phyloP scores from a whole-genome alignment of 2,329 filamentous ascomycete species.

The Colletotrichum sp. region DNA sequence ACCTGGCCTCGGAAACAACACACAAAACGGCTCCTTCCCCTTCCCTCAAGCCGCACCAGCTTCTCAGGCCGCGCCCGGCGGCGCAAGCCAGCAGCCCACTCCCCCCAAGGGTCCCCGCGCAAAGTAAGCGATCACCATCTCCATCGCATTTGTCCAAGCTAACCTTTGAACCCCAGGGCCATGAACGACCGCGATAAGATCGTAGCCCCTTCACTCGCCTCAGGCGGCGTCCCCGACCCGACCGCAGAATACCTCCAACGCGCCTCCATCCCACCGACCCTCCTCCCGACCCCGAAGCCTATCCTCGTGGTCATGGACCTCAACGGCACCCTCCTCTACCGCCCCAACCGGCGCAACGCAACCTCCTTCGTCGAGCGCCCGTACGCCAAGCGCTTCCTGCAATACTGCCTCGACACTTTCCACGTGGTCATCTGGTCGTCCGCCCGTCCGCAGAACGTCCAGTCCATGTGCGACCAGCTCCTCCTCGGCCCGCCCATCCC shows the following conservation, averaged over 20 bases:
- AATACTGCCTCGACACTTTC: constrained; percentile 77
- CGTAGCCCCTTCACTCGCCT: constrained; percentile 39
- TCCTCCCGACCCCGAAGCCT: constrained; percentile 54
- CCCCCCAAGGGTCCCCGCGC: neutral
- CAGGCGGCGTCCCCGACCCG: constrained; percentile 67
- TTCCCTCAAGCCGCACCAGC: neutral
- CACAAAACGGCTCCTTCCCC: neutral
- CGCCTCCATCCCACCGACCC: constrained; percentile 48
- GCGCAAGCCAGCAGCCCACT: neutral
- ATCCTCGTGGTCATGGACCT: constrained; percentile 89
- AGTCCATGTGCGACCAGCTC: constrained; percentile 68
- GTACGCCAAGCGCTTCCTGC: constrained; percentile 70
- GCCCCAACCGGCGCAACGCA: constrained; percentile 58
- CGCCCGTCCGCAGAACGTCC: constrained; percentile 75
- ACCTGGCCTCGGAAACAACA: constrained; percentile 16
- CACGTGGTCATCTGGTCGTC: constrained; percentile 91
- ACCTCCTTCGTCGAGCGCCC: constrained; percentile 69
- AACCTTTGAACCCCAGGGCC: neutral
- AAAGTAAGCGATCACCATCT: neutral
- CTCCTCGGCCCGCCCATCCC: constrained; percentile 42
- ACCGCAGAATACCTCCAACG: constrained; percentile 64
- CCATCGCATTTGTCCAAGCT: neutral
- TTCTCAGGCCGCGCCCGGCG: neutral
- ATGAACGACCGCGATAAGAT: constrained; percentile 18
- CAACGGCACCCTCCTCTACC: constrained; percentile 86